Base-by-base conservation (phyloP, 2,329 filamentous ascomycete species). In the Magnaporthales sp. region DNA sequence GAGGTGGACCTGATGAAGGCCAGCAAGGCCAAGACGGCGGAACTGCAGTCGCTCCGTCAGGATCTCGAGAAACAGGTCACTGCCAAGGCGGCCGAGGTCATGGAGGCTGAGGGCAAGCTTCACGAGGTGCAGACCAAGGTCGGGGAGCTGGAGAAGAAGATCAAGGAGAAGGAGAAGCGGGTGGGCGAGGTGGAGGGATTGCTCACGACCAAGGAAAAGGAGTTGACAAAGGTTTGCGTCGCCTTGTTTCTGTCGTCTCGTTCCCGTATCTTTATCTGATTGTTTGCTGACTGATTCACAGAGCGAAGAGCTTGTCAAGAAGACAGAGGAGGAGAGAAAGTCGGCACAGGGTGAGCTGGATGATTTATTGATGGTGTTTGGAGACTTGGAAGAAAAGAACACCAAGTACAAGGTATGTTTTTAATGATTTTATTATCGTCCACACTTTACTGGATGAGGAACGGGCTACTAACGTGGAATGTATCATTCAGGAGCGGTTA, bases 351-450 rank as follows among this genome's bases (percentile, higher is more conserved):
- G 85, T 2, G 91, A 95, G 75, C 80, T 94, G 62, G 91, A 95
- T 71, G 91, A 95, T 75, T 81, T 94, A 66, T 79, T 95, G 46
- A 90, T 94, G 79, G 89, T 95, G 5, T 92, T 93, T 76, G 88
- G 86, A 15, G 91, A 95, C 73, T 74, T 93, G 22, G 91, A 95
- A 76, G 90, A 92, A 66, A 94, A 93, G 78, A 81, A 87, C 63
- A 83, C 84, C 58, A 87, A 86, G 71, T 92, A 94, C 74, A 94
- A 91, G 83, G 89, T 90, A 77, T 70, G 83, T 75, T 54, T 54
- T 27, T n/a, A n/a, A n/a, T n/a, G n/a, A n/a, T n/a, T 26, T 62
- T n/a, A n/a, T 54, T 26, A 19, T 22, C n/a, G 31, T 19, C 8
- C 10, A 19, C 9, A 22, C 11, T 38, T 22, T 15, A 27, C 2